A percentile compares a stretch with the other conserved stretches of the same genome.
Evolutionary conservation across 495 filamentous ascomycete species (phyloP).

Genomic region (Cryomyces antarcticus): DNA sequence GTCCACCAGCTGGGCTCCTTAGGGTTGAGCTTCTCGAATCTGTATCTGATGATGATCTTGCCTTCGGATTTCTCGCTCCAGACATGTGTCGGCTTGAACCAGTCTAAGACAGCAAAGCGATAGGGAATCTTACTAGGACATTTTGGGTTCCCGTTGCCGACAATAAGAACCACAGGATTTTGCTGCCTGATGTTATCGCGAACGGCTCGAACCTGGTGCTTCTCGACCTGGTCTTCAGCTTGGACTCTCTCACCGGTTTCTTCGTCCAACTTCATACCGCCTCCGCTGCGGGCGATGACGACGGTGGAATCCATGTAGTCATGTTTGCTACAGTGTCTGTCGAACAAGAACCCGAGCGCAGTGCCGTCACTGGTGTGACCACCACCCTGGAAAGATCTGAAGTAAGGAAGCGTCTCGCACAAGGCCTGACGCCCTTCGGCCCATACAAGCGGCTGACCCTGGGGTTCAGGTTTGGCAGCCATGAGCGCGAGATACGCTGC

Average conservation of each 20-base stretch:
- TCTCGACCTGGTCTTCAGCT: conserved; percentile 11
- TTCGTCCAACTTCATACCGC: conserved; percentile 11
- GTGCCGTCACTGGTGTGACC: conserved; percentile 27
- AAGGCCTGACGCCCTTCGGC: conserved; percentile 38
- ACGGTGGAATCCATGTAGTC: conserved; percentile 43
- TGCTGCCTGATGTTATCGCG: conserved; percentile 13
- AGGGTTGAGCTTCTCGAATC: conserved; percentile 52
- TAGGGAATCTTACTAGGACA: conserved; percentile 36
- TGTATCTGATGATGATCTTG: conserved; percentile 31
- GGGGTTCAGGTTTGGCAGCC: conserved; percentile 14
- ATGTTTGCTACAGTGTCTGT: conserved; percentile 30
- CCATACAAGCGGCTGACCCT: conserved; percentile 33
- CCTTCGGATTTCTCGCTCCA: conserved; percentile 42
- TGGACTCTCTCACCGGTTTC: conserved; percentile 8
- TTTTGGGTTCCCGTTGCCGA: conserved; percentile 31
- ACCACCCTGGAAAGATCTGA: conserved; percentile 38
- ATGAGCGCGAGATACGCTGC: no score
- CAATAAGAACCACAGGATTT: conserved; percentile 15
- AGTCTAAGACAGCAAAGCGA: conserved; percentile 50
- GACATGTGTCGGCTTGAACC: conserved; percentile 48
- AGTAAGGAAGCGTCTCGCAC: conserved; percentile 50
- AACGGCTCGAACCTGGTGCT: conserved; percentile 3
- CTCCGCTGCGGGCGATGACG: conserved; percentile 30
- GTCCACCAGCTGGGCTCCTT: conserved; percentile 49
- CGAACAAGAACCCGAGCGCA: conserved; percentile 39